phyloP scores from a whole-genome alignment of 257 asterid species.

The Nicotiana benthamiana region DNA sequence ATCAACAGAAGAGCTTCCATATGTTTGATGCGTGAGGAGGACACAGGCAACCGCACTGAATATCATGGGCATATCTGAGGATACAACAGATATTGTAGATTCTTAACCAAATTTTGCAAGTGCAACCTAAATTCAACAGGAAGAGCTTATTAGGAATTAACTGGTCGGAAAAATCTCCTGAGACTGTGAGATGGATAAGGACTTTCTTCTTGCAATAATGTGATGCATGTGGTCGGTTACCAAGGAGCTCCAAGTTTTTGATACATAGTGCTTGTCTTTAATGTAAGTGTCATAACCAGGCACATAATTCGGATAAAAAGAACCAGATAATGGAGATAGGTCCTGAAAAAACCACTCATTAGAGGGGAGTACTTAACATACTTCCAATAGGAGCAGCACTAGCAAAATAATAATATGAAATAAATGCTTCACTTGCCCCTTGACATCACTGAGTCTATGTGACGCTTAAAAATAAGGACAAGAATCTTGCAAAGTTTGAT shows the following conservation, averaged over 20 bases:
- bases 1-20: conserved; percentile 44
- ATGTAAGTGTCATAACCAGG: conserved; percentile 19
- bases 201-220: conserved; percentile 35
- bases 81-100: neutral
- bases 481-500: neutral
- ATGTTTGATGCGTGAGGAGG: conserved; percentile 53
- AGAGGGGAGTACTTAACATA: neutral
- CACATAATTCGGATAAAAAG: conserved; percentile 30
- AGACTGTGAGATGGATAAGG: conserved; percentile 31
- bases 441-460: neutral
- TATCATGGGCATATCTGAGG: conserved; percentile 58
- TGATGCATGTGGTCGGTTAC: conserved; percentile 37
- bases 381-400: neutral
- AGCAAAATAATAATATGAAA: neutral
- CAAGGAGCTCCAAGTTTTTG: conserved; percentile 46
- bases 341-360: conserved; percentile 43
- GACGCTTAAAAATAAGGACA: neutral
- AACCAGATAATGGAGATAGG: conserved; percentile 34
- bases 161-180: conserved; percentile 46
- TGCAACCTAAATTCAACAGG: neutral
- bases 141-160: conserved; percentile 13
- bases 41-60: conserved; percentile 67
- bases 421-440: neutral
- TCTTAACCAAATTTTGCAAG: neutral
- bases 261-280: conserved; percentile 25